Evolutionary conservation across 2,329 filamentous ascomycete species (phyloP), one percentile per base, ranked within the genome.

Genomic region (Phaeosphaeriaceae sp.): DNA sequence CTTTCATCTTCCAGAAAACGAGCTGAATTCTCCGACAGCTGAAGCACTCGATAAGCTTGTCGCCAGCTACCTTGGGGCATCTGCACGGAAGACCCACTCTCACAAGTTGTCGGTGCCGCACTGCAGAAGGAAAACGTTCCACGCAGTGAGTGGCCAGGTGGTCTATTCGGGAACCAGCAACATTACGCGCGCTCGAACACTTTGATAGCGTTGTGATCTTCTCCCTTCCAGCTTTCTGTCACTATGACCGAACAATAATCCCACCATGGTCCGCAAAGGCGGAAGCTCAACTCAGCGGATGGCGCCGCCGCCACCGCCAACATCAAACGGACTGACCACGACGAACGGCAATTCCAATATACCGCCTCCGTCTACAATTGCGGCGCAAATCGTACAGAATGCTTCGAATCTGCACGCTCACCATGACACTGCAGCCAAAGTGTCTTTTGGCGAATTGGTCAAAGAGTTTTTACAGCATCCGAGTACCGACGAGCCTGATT

Each of bases 301-400:
- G 57, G 63, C 62, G 42, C 64, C 63, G 42, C 70, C 65, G 19
- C 56, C 61, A 36, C 70, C 65, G 19, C 56, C 61, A 36, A 48
- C 52, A 40, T 54, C 58, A 36, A 73, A 69, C 58, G 71, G 65
- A 44, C 46, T 59, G 15, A 22, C 31, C 13, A 41, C 44, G 19
- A 3, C 51, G 11, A 65, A 63, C 51, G 67, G 63, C 31, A 53
- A 56, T 50, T 11, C 52, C 7, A 27, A 48, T 13, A 2, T 45
- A 10, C 72, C 72, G 25, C 81, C 81, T 41, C 90, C 92, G 13
- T 97, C 93, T 17, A 96, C 93, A 10, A 84, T 97, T 70, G 92
- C 93, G 52, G 92, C 92, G 13, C 91, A 96, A 76, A 88, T 97
- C 56, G 92, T 95, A 63, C 89, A 91, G 73, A 92, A 91, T 74